Conservation (phyloP, 495 filamentous ascomycete species). For the Hyaloscypha bicolor region DNA sequence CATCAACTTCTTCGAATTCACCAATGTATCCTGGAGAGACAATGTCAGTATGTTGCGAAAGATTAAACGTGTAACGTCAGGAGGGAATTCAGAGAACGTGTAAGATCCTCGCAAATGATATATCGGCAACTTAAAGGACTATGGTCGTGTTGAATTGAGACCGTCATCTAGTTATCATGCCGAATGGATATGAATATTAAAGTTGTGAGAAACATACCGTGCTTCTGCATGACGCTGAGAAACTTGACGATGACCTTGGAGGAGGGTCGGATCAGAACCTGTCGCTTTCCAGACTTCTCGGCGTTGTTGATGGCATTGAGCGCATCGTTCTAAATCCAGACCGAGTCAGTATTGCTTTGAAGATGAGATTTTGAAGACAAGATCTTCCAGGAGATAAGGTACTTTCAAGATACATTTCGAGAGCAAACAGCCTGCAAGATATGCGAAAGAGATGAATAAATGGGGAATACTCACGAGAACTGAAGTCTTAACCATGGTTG, state of each 20-base stretch:
- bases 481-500: slow-evolving; percentile 96
- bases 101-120: slow-evolving; percentile 86
- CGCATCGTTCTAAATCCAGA: slow-evolving; percentile 70
- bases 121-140: slow-evolving; percentile 99
- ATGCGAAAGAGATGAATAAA: not conserved
- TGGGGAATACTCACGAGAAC: slow-evolving; percentile 57
- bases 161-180: slow-evolving; percentile 99
- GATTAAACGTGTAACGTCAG: slow-evolving; percentile 90
- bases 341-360: not conserved
- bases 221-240: slow-evolving; percentile 96
- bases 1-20: slow-evolving; percentile 99
- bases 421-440: too few species aligned
- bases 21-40: slow-evolving; percentile 86
- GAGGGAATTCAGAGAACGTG: slow-evolving; percentile 78
- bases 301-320: slow-evolving; percentile 99
- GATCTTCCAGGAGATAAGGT: too few species aligned
- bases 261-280: slow-evolving; percentile 92
- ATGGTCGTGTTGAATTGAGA: slow-evolving; percentile 79
- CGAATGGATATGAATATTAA: slow-evolving; percentile 50
- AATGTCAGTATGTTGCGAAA: slow-evolving; percentile 78
- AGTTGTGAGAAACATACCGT: slow-evolving; percentile 70
- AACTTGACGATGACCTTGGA: slow-evolving; percentile 99
- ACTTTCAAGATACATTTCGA: too few species aligned
- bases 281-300: slow-evolving; percentile 98
- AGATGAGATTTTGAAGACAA: not conserved